phyloP scores from a whole-genome alignment of 768 basidiomycete genomes.

The Kwoniella dendrophila region DNA sequence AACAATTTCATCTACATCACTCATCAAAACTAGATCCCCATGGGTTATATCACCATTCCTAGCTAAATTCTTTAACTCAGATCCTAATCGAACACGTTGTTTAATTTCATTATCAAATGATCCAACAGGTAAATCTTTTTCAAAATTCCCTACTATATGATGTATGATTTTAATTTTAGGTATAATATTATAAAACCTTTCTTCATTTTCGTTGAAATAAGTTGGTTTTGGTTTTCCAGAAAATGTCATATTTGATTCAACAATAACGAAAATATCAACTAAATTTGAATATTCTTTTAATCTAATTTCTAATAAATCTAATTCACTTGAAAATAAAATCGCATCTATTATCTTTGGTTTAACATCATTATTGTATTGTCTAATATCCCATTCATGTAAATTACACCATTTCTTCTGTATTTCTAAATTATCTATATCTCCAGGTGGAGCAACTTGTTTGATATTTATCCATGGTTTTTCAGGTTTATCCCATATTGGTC shows the following conservation, averaged over 20 bases:
- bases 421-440: background rate
- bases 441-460: slow-evolving; percentile 19
- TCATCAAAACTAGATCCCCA: slow-evolving; percentile 26
- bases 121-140: slow-evolving; percentile 16
- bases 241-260: slow-evolving; percentile 38
- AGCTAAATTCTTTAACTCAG: slow-evolving; percentile 10
- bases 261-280: slow-evolving; percentile 33
- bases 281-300: slow-evolving; percentile 33
- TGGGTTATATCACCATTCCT: slow-evolving; percentile 1
- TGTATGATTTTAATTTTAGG: slow-evolving; percentile 20
- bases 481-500: slow-evolving; percentile 35
- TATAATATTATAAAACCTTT: slow-evolving; percentile 27
- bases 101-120: slow-evolving; percentile 32
- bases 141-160: slow-evolving; percentile 16
- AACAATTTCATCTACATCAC: slow-evolving; percentile 37
- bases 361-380: background rate
- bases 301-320: slow-evolving; percentile 44
- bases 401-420: slow-evolving; percentile 19
- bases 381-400: slow-evolving; percentile 24
- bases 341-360: slow-evolving; percentile 31
- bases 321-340: slow-evolving; percentile 32
- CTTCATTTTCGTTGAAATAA: slow-evolving; percentile 25
- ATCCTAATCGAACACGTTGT: slow-evolving; percentile 14
- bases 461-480: slow-evolving; percentile 16
- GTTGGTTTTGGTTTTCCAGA: slow-evolving; percentile 32